Evolutionary conservation across 352 stramenopile genomes (phyloP), one percentile per base, ranked within the genome.

Genomic region (Phytophthora pluvialis): DNA sequence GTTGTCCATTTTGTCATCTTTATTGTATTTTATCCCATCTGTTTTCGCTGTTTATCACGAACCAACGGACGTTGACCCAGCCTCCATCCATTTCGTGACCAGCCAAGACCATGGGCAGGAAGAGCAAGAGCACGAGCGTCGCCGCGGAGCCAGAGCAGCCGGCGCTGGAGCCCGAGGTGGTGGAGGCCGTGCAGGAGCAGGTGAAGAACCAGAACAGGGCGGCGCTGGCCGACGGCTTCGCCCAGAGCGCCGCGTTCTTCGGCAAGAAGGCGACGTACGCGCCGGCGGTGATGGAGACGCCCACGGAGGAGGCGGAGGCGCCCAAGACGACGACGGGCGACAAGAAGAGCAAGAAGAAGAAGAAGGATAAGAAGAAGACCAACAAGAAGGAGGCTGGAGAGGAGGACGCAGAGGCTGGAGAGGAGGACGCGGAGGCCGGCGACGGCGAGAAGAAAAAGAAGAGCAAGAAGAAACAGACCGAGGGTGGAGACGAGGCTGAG

Each of bases 251-350:
- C 21, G 72, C 73, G 44, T 79, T 90, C 50, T 81, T 92, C 35
- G 71, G 73, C 62, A 92, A 92, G 73, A 92, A 89, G 61, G 39
- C 49, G 58, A 75, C 78, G 49, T 90, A 92, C 61, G 68, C 55
- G 12, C 32, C 54, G 8, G 43, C 31, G 11, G 59, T 55, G n/a
- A 46, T 47, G 32, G 62, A 72, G 35, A 48, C 38, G 31, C 13
- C 16, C 1, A 48, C 48, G 10, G 49, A 58, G 33, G 43, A 73
- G n/a, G 43, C 55, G 15, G 39, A 64, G n/a, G 31, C 15, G 15
- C 28, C 31, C 13, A 69, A 48, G 35, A 15, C 52, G 25, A 33
- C 33, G 11, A 33, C 38, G 3, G 54, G 59, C 0, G 33, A 64
- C 11, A 46, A 60, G 35, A 48, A 66, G 35, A 56, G 25, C 3